A percentile compares a stretch with the other conserved stretches of the same genome.
These are phyloP conservation scores for Chimonanthus praecox DNA, from an alignment of 164 flowering plant species.

Conservation along the genomic window DNA sequence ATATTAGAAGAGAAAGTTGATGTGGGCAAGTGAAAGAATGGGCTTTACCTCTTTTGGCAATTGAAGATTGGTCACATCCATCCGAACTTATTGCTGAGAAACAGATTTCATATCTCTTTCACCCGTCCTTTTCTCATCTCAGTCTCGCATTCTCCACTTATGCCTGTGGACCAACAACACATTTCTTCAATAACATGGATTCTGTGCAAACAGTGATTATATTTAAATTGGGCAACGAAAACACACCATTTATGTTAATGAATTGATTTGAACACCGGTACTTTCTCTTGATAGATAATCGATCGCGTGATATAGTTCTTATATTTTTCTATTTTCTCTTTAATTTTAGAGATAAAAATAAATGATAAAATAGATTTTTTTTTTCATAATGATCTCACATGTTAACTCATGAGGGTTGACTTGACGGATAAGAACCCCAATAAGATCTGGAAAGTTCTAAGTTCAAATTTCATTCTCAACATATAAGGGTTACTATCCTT, in stretches of 20 bases:
- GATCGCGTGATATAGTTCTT: too few relatives aligned
- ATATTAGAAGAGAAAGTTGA: neutral
- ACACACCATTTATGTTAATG: neutral
- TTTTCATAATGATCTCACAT: too few relatives aligned
- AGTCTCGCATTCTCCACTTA: neutral
- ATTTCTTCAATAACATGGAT: neutral
- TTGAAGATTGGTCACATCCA: constrained; percentile 2
- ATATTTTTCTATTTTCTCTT: too few relatives aligned
- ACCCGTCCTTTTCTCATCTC: neutral
- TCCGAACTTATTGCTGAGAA: neutral
- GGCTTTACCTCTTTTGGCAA: neutral
- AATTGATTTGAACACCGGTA: too few relatives aligned
- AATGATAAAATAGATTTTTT: too few relatives aligned
- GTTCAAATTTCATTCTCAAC: too few relatives aligned
- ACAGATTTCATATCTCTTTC: neutral
- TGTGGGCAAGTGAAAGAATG: neutral
- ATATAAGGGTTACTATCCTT: too few relatives aligned
- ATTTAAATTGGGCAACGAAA: neutral
- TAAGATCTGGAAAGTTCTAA: too few relatives aligned
- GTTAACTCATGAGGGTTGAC: too few relatives aligned
- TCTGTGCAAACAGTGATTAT: neutral
- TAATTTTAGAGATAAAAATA: too few relatives aligned
- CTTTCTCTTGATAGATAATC: too few relatives aligned
- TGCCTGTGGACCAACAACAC: neutral
- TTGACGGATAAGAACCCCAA: too few relatives aligned